Base-by-base conservation (phyloP, 179 eudicot genomes). In the Carnegiea gigantea region DNA sequence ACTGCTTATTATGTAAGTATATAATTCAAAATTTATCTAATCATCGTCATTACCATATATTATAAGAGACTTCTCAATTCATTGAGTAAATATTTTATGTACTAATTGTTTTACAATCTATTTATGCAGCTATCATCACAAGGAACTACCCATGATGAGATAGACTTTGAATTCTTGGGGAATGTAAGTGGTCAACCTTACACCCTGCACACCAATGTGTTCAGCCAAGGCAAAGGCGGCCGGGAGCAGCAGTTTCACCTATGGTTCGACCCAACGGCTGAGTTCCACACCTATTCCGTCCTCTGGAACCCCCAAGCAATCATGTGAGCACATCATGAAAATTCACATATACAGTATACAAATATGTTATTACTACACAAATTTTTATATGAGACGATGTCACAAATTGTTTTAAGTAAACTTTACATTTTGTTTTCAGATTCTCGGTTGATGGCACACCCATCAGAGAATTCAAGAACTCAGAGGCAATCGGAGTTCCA, bases 221-320 rank as follows among this genome's bases (percentile, higher is more conserved):
- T 70, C 49, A 26, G 77, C 51, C 85, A 83, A 79, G 85, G 85
- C 9, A 83, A 74, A 64, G 88, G 86, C n/a, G 76, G 77, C 46
- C 43, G 88, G 60, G 88, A 86, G 62, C 84, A 86, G n/a, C 86
- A 84, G 62, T 86, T 84, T 38, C 85, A 80, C 40, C 86, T 86
- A 1, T 86, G 88, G 88, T 86, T 86, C 43, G 88, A 86, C 80
- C 88, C 88, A 2, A 86, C 86, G 10, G 51, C 51, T 49, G 57
- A 83, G 36, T 86, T 86, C 73, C 88, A 86, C 80, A 86, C 88
- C 14, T 86, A 83, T 57, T 83, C 88, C 79, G 77, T 86, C 54
- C 79, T 86, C 26, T 86, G 88, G 88, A 84, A 83, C 38, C 64
- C 88, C 12, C 70, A 67, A 43, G 78, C 72, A 78, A 86, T 86